phyloP scores from a whole-genome alignment of 495 filamentous ascomycete species.

The Hyphodiscus hymeniophilus region DNA sequence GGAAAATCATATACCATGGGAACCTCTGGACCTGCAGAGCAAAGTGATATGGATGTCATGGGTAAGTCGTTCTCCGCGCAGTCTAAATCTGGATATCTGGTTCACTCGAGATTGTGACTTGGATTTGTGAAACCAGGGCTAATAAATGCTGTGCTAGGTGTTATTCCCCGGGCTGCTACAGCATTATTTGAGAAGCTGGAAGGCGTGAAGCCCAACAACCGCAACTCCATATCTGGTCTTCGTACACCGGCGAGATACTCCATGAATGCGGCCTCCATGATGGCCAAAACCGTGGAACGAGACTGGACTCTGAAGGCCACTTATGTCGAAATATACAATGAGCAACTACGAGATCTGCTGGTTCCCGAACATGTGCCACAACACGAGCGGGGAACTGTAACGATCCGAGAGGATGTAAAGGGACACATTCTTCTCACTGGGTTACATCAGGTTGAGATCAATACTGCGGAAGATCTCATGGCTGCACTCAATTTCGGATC shows the following conservation, averaged over 20 bases:
- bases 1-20: constrained; percentile 99
- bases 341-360: constrained; percentile 85
- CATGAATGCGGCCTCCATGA: constrained; percentile 40
- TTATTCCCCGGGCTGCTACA: constrained; percentile 85
- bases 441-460: constrained; percentile 78
- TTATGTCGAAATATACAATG: constrained; percentile 99
- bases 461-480: constrained; percentile 87
- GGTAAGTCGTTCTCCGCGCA: constrained; percentile 59
- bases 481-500: constrained; percentile 86
- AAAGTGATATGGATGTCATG: constrained; percentile 66
- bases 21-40: constrained; percentile 80
- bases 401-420: constrained; percentile 89
- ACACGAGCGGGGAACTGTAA: constrained; percentile 64
- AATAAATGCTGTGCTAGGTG: constrained; percentile 46
- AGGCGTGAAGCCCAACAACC: constrained; percentile 36
- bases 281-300: constrained; percentile 51
- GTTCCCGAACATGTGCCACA: constrained; percentile 63
- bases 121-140: constrained; percentile 2
- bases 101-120: neutral
- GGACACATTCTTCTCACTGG: constrained; percentile 92
- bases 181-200: constrained; percentile 85
- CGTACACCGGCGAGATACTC: constrained; percentile 80
- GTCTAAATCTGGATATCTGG: neutral
- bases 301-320: constrained; percentile 92
- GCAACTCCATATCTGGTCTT: constrained; percentile 66